These are phyloP conservation scores for Moniliophthora roreri DNA, from an alignment of 1,284 basidiomycete genomes.

Conservation along the genomic window DNA sequence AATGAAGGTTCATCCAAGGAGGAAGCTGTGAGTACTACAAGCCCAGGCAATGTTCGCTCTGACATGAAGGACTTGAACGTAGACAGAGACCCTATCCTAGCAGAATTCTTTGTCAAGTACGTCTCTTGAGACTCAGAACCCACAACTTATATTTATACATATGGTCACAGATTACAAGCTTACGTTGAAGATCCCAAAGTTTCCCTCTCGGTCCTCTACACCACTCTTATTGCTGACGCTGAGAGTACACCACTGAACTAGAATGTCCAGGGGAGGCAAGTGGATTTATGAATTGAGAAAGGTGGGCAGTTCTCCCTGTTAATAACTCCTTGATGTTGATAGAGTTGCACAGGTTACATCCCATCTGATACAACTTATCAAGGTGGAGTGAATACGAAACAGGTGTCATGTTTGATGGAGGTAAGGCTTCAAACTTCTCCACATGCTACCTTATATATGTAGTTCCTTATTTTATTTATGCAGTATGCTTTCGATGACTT, in stretches of 20 bases:
- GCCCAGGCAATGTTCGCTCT: background rate
- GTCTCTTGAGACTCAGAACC: slow-evolving; percentile 9
- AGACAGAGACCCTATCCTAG: slow-evolving; percentile 65
- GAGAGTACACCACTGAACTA: slow-evolving; percentile 58
- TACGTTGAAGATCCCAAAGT: slow-evolving; percentile 46
- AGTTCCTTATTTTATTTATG: no score
- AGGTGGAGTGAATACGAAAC: slow-evolving; percentile 57
- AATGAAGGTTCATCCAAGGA: slow-evolving; percentile 49
- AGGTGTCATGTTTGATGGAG: slow-evolving; percentile 60
- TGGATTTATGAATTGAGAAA: slow-evolving; percentile 52
- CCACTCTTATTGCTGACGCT: slow-evolving; percentile 54
- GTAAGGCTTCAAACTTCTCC: slow-evolving; percentile 25
- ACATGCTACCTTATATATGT: no score
- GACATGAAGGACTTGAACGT: background rate
- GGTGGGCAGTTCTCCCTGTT: slow-evolving; percentile 30
- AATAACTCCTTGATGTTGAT: background rate
- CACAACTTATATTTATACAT: background rate
- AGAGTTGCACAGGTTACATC: slow-evolving; percentile 44
- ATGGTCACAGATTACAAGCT: slow-evolving; percentile 40
- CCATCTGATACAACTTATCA: slow-evolving; percentile 49
- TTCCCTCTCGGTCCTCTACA: slow-evolving; percentile 45
- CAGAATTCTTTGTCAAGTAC: slow-evolving; percentile 67
- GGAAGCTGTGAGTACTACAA: slow-evolving; percentile 50
- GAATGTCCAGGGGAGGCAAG: slow-evolving; percentile 62
- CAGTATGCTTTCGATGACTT: slow-evolving; percentile 66